Conservation (phyloP, 2,329 filamentous ascomycete genomes). For the Fusarium verrucosum region DNA sequence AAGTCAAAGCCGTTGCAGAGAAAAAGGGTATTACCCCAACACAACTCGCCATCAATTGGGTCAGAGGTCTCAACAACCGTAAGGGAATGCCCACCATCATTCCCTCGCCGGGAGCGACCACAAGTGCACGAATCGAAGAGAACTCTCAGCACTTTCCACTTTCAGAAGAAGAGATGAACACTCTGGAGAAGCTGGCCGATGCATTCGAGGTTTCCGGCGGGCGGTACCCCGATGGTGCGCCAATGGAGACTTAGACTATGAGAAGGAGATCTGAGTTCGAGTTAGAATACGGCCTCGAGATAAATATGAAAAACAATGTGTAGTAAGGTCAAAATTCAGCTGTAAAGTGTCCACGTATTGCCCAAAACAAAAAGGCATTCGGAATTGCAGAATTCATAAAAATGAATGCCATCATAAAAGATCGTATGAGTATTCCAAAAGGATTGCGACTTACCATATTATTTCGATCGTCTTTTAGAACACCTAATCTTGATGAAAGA, state of each 20-base stretch:
- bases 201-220: conserved; percentile 59
- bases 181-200: conserved; percentile 59
- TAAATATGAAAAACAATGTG: not conserved
- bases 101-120: conserved; percentile 73
- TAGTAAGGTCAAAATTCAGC: conserved; percentile 32
- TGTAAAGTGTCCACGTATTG: conserved; percentile 48
- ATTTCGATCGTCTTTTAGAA: not conserved
- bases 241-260: conserved; percentile 49
- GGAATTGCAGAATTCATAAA: conserved; percentile 62
- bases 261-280: conserved; percentile 4
- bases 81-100: conserved; percentile 67
- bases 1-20: conserved; percentile 66
- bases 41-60: conserved; percentile 75
- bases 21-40: conserved; percentile 68
- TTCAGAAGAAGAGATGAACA: conserved; percentile 59
- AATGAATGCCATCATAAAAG: conserved; percentile 52
- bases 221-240: conserved; percentile 56
- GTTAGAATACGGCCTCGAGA: conserved; percentile 18
- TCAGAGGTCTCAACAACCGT: conserved; percentile 58
- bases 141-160: conserved; percentile 63
- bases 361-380: conserved; percentile 46
- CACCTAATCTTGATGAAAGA: not conserved
- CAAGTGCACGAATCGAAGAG: conserved; percentile 65
- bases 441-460: conserved; percentile 25
- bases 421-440: not conserved